These are phyloP conservation scores for Scheffersomyces insectosa DNA, from an alignment of 1,139 yeast genomes.

Conservation along the genomic window DNA sequence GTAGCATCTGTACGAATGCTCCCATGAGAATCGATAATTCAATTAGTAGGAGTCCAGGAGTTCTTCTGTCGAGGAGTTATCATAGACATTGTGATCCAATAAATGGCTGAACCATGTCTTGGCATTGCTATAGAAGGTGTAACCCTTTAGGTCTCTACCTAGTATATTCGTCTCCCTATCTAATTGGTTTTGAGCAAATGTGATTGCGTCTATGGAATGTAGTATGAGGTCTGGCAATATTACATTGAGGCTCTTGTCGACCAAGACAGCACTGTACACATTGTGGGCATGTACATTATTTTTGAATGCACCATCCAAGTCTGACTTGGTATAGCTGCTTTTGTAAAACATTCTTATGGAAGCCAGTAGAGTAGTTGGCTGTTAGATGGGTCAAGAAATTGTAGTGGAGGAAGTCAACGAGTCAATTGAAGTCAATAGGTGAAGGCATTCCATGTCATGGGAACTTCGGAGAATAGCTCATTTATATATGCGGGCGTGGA, in stretches of 20 bases:
- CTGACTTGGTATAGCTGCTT: background rate
- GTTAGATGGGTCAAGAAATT: background rate
- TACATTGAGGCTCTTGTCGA: conserved; percentile 2
- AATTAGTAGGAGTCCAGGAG: background rate
- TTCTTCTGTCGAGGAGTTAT: background rate
- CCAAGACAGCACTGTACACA: conserved; percentile 1
- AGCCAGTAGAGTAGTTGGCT: background rate
- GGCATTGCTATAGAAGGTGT: background rate
- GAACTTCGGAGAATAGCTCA: too few relatives aligned
- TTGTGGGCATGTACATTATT: conserved; percentile 1
- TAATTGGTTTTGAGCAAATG: background rate
- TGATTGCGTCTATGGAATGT: conserved; percentile 3
- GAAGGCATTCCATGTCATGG: too few relatives aligned
- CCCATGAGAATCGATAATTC: too few relatives aligned
- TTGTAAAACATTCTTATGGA: background rate
- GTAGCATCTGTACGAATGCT: too few relatives aligned
- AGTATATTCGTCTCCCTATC: background rate
- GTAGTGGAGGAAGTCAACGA: too few relatives aligned
- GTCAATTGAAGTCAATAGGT: too few relatives aligned
- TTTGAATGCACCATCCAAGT: background rate
- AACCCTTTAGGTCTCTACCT: background rate
- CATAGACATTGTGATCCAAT: conserved; percentile 1
- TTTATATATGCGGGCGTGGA: too few relatives aligned
- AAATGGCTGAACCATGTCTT: conserved; percentile 2
- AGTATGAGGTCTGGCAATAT: conserved; percentile 1